Evolutionary conservation across 805 yeast genomes (phyloP), one percentile per base, ranked within the genome.

Genomic region (Jamesozyma spencerorum): DNA sequence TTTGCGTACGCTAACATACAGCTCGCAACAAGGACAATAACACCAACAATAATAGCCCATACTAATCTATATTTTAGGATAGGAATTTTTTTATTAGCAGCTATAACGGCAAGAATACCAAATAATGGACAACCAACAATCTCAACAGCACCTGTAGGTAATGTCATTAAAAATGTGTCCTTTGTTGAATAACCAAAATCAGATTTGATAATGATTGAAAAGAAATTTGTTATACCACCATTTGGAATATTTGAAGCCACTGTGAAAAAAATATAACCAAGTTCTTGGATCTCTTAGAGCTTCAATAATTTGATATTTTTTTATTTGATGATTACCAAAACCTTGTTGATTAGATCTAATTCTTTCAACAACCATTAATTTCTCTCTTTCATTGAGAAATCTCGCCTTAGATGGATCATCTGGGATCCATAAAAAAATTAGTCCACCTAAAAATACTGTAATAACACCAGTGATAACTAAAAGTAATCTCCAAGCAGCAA

Each of bases 381-480:
- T 56, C 51, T 74, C 82, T 41, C 66, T 66, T 19, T 43, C 38
- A 2, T 31, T 28, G 13, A 69, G 58, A 41, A 68, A 68, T 67
- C 72, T 67, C 3, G 77, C 75, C 19, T 58, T 57, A 15, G 65
- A 62, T 31, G 85, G 85, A 27, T 64, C 56, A 47, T 75, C 78
- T 13, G 85, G 84, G 37, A 81, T 52, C 55, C 73, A 74, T 40
- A 74, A 47, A 34, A 58, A 56, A 43, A 76, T 64, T 10, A 69
- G 39, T 10, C 71, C 39, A 5, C 82, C 83, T 13, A 75, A 50
- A 10, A 70, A 51, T 5, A 78, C 57, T 2, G 85, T 79, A 42
- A 76, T 66, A 6, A 67, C 54, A 13, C 92, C 94, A 32, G 74
- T 69, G 24, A 79, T 64, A 36, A 82, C 60, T 53, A 71, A 82